Percentiles rank a stretch among this genome's conserved stretches.
Evolutionary conservation across 768 basidiomycete species (phyloP).

Genomic region (Lentinus tigrinus): DNA sequence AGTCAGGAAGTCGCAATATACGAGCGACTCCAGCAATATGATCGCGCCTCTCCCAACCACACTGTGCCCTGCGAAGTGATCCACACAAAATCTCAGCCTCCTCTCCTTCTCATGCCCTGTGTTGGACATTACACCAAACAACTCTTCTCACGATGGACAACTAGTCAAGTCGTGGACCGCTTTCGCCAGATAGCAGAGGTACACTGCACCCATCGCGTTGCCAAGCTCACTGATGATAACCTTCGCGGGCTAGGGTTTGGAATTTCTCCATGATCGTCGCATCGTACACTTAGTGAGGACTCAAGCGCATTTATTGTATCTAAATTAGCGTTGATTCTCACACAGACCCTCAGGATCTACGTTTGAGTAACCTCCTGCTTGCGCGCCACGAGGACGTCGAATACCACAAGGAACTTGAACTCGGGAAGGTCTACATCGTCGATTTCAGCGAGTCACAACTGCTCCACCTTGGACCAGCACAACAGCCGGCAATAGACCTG

Average conservation of each 20-base stretch:
- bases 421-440: not conserved
- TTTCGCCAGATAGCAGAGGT: not conserved
- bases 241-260: not conserved
- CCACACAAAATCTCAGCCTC: not conserved
- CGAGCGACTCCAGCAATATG: not conserved
- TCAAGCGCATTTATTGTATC: no score
- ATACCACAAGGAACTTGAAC: not conserved
- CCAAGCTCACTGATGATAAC: not conserved
- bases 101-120: not conserved
- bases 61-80: not conserved
- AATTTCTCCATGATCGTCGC: not conserved
- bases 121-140: not conserved
- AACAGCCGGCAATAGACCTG: not conserved
- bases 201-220: not conserved
- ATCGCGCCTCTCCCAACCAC: not conserved
- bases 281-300: not conserved
- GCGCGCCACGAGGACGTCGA: not conserved
- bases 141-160: not conserved
- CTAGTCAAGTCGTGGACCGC: not conserved
- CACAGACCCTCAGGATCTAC: not conserved
- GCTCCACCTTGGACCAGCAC: not conserved
- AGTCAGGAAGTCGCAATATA: not conserved
- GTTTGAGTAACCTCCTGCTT: not conserved
- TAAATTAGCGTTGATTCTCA: no score
- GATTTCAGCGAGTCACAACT: not conserved